A percentile compares a stretch with the other conserved stretches of the same genome.
phyloP scores from a whole-genome alignment of 192 early-diverging fungal species.

The Backusella tarrabulga region DNA sequence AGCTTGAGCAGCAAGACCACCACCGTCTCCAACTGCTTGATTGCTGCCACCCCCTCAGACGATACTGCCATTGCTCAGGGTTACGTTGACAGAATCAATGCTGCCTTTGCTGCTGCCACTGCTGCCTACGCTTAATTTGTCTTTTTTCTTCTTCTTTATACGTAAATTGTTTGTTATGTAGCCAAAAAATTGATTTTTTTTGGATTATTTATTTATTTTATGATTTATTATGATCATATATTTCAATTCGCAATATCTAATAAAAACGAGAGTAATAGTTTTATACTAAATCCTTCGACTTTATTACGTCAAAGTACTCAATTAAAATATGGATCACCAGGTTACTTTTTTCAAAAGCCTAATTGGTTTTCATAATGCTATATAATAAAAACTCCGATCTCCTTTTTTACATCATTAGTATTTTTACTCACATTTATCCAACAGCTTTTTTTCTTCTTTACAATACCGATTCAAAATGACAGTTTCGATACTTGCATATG shows the following conservation, averaged over 20 bases:
- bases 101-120: background rate
- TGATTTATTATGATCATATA: too few relatives aligned
- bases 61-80: background rate
- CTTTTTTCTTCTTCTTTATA: background rate
- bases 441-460: background rate
- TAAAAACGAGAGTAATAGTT: too few relatives aligned
- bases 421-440: background rate
- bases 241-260: too few relatives aligned
- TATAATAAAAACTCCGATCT: background rate
- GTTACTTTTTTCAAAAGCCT: too few relatives aligned
- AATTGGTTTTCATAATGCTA: too few relatives aligned
- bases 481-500: conserved; percentile 32
- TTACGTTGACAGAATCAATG: background rate
- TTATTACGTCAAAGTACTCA: too few relatives aligned
- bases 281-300: too few relatives aligned
- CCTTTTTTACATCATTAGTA: background rate
- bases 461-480: background rate
- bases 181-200: background rate
- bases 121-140: background rate
- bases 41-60: background rate
- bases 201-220: background rate
- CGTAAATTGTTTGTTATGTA: background rate
- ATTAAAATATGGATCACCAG: too few relatives aligned
- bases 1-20: background rate
- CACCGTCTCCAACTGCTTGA: background rate